phyloP scores from a whole-genome alignment of 1,284 basidiomycete species.

The Ganoderma meredithae region DNA sequence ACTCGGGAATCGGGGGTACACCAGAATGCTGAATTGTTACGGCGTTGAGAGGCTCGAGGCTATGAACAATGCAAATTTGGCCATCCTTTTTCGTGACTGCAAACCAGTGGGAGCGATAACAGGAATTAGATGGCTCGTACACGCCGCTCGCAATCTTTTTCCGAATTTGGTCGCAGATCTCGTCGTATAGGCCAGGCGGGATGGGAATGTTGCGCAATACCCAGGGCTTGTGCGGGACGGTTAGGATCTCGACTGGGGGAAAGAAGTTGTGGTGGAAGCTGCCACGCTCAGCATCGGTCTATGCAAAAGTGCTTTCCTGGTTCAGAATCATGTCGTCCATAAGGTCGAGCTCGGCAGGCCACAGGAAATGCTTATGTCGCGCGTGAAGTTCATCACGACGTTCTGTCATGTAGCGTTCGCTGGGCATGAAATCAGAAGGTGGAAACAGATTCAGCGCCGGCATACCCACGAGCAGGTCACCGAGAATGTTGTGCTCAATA shows the following conservation, averaged over 20 bases:
- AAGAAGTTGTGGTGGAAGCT: constrained; percentile 46
- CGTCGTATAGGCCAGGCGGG: constrained; percentile 45
- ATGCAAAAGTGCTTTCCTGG: constrained; percentile 45
- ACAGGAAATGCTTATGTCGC: constrained; percentile 42
- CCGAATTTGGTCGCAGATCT: constrained; percentile 43
- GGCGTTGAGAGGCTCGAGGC: constrained; percentile 43
- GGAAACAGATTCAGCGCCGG: constrained; percentile 38
- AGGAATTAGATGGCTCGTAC: constrained; percentile 46
- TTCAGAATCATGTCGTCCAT: constrained; percentile 42
- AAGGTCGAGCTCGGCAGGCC: constrained; percentile 40
- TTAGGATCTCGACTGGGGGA: constrained; percentile 43
- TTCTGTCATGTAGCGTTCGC: constrained; percentile 43
- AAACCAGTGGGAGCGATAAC: constrained; percentile 50
- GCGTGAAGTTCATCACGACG: constrained; percentile 36
- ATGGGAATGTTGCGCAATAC: constrained; percentile 33
- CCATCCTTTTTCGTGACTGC: constrained; percentile 49
- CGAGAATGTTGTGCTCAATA: constrained; percentile 42
- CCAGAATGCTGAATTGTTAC: constrained; percentile 44
- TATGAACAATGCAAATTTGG: constrained; percentile 42
- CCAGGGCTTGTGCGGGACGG: constrained; percentile 47
- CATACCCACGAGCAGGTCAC: constrained; percentile 43
- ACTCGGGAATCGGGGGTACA: constrained; percentile 37
- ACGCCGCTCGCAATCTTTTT: constrained; percentile 44
- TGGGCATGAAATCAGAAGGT: constrained; percentile 37
- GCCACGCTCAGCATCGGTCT: constrained; percentile 44